Evolutionary conservation across 148 eudicot genomes (phyloP).

Genomic region (Rhododendron molle): DNA sequence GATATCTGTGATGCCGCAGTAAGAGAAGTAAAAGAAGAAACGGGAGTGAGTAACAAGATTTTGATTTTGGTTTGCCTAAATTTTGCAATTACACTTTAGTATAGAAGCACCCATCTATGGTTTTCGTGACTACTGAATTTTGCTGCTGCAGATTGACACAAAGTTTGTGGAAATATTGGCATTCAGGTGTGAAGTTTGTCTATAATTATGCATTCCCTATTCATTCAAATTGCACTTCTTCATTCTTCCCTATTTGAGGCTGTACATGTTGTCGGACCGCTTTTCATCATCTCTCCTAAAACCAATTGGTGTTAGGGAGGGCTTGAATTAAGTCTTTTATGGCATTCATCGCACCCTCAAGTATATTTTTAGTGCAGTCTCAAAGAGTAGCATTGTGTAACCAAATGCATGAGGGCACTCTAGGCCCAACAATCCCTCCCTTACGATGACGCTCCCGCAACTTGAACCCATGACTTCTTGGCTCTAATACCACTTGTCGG

Average conservation of each 20-base stretch:
- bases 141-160: constrained; percentile 52
- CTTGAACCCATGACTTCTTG: no score
- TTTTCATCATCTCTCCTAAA: no score
- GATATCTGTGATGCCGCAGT: constrained; percentile 57
- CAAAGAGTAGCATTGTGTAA: no score
- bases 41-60: constrained; percentile 49
- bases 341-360: no score
- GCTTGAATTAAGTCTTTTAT: no score
- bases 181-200: constrained; percentile 45
- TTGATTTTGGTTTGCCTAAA: not conserved
- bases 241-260: not conserved
- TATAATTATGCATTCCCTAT: not conserved
- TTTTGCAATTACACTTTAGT: not conserved
- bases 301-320: no score
- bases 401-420: no score
- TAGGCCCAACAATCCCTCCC: no score
- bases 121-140: not conserved
- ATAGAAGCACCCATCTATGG: not conserved
- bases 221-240: not conserved
- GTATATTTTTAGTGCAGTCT: no score
- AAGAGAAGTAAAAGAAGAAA: constrained; percentile 77
- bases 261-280: not conserved
- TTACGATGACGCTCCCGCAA: no score
- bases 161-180: constrained; percentile 58
- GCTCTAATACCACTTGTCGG: no score